Evolutionary conservation across 2,329 filamentous ascomycete genomes (phyloP).

Genomic region (Arachnomyces sp.): DNA sequence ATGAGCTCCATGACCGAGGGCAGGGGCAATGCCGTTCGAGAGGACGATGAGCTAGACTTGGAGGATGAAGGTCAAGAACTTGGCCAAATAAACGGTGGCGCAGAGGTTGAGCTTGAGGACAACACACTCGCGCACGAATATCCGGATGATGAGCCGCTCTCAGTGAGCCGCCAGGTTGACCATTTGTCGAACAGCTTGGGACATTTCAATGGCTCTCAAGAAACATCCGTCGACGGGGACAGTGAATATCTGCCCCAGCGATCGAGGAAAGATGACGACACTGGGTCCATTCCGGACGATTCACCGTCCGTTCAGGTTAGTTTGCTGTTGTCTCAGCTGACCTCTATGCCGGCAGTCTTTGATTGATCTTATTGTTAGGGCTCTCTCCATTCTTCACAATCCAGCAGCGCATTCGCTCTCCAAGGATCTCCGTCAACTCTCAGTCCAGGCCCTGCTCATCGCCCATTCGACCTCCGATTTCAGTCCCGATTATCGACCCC

Average conservation of each 20-base stretch:
- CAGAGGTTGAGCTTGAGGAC: conserved; percentile 14
- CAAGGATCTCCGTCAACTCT: conserved; percentile 58
- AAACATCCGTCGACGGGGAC: no score
- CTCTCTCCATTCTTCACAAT: conserved; percentile 53
- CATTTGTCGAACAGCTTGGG: conserved; percentile 13
- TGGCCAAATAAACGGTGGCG: conserved; percentile 22
- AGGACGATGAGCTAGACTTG: conserved; percentile 41
- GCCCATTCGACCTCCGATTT: conserved; percentile 91
- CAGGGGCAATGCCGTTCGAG: conserved; percentile 52
- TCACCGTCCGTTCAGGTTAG: conserved; percentile 72
- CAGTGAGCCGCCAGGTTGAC: conserved; percentile 16
- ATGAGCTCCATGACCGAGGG: conserved; percentile 63
- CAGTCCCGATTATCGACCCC: conserved; percentile 72
- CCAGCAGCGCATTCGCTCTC: conserved; percentile 64
- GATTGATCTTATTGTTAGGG: conserved; percentile 32
- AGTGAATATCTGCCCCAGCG: no score
- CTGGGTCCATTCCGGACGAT: conserved; percentile 70
- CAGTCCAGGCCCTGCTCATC: conserved; percentile 72
- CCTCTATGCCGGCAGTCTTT: not conserved
- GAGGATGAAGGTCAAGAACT: conserved; percentile 31
- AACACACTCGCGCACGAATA: conserved; percentile 11
- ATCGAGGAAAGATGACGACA: conserved; percentile 46
- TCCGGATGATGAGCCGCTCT: conserved; percentile 13
- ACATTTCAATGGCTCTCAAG: no score
- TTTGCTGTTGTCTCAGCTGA: conserved; percentile 9